Percentiles rank a stretch among this genome's conserved stretches.
Evolutionary conservation across 441 rosid genomes (phyloP).

Genomic region (Dalechampia spathulata): DNA sequence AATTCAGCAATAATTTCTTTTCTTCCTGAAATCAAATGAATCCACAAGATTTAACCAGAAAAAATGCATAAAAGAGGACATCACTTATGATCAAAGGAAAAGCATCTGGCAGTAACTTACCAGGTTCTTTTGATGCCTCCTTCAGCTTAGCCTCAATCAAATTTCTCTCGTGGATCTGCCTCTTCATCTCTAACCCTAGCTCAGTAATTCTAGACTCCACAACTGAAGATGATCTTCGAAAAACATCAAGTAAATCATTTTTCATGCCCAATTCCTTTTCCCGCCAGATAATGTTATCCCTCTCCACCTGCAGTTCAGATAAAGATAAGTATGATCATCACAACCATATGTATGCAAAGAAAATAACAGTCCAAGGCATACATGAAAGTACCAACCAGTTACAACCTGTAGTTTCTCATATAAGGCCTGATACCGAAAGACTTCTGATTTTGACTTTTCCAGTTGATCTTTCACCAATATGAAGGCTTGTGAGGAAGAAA

Average conservation of each 20-base stretch:
- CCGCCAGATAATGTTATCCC: slow-evolving; percentile 77
- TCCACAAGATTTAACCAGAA: slow-evolving; percentile 20
- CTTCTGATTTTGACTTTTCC: slow-evolving; percentile 69
- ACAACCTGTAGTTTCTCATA: slow-evolving; percentile 97
- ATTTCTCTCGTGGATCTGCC: slow-evolving; percentile 52
- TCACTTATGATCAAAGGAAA: slow-evolving; percentile 6
- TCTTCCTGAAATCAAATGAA: slow-evolving; percentile 60
- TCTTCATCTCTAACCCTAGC: slow-evolving; percentile 59
- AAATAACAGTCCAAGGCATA: slow-evolving; percentile 27
- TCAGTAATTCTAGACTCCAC: slow-evolving; percentile 60
- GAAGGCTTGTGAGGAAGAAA: slow-evolving; percentile 66
- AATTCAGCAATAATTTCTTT: slow-evolving; percentile 79
- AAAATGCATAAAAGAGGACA: slow-evolving; percentile 12
- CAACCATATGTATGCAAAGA: slow-evolving; percentile 21
- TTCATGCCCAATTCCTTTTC: slow-evolving; percentile 75
- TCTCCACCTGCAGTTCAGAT: slow-evolving; percentile 61
- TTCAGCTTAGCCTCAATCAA: slow-evolving; percentile 56
- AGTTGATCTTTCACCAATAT: slow-evolving; percentile 63
- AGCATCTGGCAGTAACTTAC: slow-evolving; percentile 30
- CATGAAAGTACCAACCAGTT: slow-evolving; percentile 54
- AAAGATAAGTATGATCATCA: slow-evolving; percentile 20
- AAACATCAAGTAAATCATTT: slow-evolving; percentile 69
- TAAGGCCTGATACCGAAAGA: slow-evolving; percentile 55
- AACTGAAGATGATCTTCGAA: slow-evolving; percentile 62
- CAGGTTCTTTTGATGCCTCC: slow-evolving; percentile 69